Conservation (phyloP, 768 basidiomycete genomes). For the Pholiota conissans region DNA sequence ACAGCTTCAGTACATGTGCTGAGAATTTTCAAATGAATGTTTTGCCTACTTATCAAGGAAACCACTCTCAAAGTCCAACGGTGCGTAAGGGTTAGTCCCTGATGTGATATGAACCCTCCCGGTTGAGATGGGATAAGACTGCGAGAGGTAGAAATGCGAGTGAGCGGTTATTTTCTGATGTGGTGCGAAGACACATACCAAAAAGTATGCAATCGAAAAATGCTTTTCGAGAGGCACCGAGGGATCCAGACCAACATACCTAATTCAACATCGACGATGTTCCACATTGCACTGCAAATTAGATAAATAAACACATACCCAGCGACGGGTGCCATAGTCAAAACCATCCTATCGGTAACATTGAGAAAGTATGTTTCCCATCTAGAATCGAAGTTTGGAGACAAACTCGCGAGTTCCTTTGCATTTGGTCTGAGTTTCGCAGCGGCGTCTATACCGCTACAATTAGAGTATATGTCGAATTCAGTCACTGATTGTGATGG, state of each 20-base stretch:
- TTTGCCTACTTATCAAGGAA: background rate
- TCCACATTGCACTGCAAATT: no score
- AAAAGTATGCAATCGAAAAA: background rate
- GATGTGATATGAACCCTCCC: constrained; percentile 1
- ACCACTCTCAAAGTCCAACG: background rate
- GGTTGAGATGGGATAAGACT: background rate
- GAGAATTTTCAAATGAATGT: background rate
- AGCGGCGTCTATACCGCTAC: constrained; percentile 53
- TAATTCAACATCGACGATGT: background rate
- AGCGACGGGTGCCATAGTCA: constrained; percentile 37
- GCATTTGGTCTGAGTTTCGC: constrained; percentile 56
- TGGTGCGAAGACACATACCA: background rate
- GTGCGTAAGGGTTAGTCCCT: background rate
- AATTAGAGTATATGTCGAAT: background rate
- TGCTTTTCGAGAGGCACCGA: background rate
- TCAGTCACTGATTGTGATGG: background rate
- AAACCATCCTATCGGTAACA: constrained; percentile 54
- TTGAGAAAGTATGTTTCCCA: constrained; percentile 51
- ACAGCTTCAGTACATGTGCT: background rate
- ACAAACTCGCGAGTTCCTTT: constrained; percentile 42
- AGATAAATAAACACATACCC: constrained; percentile 33
- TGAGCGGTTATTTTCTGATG: background rate
- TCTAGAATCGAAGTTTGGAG: constrained; percentile 42
- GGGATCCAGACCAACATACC: background rate
- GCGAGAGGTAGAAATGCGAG: no score